Conservation (phyloP, 2,329 filamentous ascomycete genomes). For the Trichoderma gracile region DNA sequence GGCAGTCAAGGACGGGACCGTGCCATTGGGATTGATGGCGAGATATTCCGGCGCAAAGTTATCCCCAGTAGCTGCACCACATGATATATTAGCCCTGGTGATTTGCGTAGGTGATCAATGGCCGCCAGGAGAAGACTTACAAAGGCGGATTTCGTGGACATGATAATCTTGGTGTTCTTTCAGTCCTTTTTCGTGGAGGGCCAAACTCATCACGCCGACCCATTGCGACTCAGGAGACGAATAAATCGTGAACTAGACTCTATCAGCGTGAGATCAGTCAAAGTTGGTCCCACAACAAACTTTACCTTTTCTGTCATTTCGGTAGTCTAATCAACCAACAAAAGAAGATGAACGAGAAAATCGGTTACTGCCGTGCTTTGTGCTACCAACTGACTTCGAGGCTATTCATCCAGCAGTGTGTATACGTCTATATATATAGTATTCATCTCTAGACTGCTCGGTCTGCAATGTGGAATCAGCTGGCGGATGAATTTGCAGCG, state of each 20-base stretch:
- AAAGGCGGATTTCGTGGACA: conserved; percentile 7
- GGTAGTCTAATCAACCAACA: too few species aligned
- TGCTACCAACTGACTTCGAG: too few species aligned
- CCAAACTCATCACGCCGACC: conserved; percentile 29
- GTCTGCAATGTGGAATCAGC: too few species aligned
- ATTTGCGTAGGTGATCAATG: background rate
- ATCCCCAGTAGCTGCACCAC: conserved; percentile 19
- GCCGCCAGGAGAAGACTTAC: background rate
- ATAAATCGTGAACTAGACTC: conserved; percentile 2
- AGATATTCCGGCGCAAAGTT: conserved; percentile 30
- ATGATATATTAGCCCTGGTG: background rate
- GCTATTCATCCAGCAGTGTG: too few species aligned
- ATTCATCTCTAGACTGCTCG: too few species aligned
- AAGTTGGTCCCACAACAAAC: too few species aligned
- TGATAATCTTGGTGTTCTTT: conserved; percentile 26
- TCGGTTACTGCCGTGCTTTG: too few species aligned
- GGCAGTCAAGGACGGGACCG: conserved; percentile 27
- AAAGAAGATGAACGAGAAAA: too few species aligned
- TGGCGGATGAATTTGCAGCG: too few species aligned
- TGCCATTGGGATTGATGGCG: conserved; percentile 29
- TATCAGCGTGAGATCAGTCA: background rate
- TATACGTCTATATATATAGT: too few species aligned
- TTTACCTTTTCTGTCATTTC: conserved; percentile 8
- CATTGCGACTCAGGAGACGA: conserved; percentile 29
- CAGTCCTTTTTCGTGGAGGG: conserved; percentile 29